Evolutionary conservation across 805 yeast genomes (phyloP).

Genomic region (Pichia nanzhaoensis): DNA sequence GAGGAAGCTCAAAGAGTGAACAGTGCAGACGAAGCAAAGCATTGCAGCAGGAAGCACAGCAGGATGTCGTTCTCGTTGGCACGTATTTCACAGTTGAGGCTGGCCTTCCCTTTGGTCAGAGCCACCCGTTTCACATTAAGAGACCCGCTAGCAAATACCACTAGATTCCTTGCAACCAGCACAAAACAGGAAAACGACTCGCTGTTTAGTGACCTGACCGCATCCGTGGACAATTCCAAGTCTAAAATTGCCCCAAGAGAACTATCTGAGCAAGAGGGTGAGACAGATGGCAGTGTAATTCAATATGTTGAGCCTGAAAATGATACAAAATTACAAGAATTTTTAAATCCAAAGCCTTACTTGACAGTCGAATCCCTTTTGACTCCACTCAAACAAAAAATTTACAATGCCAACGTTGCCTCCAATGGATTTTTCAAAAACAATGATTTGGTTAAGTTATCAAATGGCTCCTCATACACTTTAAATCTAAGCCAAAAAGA

Average conservation of each 20-base stretch:
- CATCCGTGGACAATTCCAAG: slow-evolving; percentile 11
- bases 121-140: too few relatives aligned
- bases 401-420: slow-evolving; percentile 56
- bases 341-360: slow-evolving; percentile 43
- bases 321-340: slow-evolving; percentile 40
- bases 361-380: slow-evolving; percentile 50
- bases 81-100: not conserved
- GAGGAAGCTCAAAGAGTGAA: too few relatives aligned
- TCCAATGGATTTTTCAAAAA: slow-evolving; percentile 66
- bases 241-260: too few relatives aligned
- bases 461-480: slow-evolving; percentile 37
- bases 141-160: not conserved
- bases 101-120: not conserved
- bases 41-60: too few relatives aligned
- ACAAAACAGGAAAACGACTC: slow-evolving; percentile 17
- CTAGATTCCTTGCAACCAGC: slow-evolving; percentile 5
- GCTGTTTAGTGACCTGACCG: slow-evolving; percentile 25
- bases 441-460: slow-evolving; percentile 40
- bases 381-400: slow-evolving; percentile 61
- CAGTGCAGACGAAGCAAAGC: too few relatives aligned
- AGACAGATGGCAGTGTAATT: slow-evolving; percentile 10
- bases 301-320: slow-evolving; percentile 24
- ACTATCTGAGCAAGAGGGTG: slow-evolving; percentile 5
- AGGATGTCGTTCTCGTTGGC: not conserved
- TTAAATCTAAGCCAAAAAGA: slow-evolving; percentile 57